phyloP scores from a whole-genome alignment of 1,284 basidiomycete genomes.

The Fomitopsis betulina region DNA sequence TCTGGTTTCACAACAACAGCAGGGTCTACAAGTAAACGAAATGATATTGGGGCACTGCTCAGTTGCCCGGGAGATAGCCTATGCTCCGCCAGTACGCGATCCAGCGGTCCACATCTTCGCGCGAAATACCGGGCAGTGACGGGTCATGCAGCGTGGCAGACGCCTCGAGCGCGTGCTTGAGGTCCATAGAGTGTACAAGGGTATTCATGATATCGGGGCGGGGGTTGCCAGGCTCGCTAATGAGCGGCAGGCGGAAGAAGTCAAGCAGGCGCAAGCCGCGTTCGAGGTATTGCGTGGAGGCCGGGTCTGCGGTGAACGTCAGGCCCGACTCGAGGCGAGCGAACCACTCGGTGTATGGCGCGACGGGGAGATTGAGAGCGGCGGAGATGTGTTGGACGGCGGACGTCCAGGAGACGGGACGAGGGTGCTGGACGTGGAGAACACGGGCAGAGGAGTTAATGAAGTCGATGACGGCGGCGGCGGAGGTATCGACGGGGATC shows the following conservation, averaged over 20 bases:
- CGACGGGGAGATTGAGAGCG: conserved; percentile 11
- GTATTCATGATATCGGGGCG: neutral
- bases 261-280: conserved; percentile 5
- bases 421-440: conserved; percentile 4
- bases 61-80: neutral
- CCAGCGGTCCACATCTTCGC: neutral
- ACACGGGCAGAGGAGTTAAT: conserved; percentile 4
- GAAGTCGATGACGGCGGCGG: conserved; percentile 14
- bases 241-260: conserved; percentile 3
- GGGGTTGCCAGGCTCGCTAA: neutral
- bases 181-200: neutral
- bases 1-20: neutral
- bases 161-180: neutral
- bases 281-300: neutral
- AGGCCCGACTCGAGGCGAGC: conserved; percentile 4
- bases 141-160: neutral
- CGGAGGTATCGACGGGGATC: conserved; percentile 17
- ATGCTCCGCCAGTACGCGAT: conserved; percentile 1
- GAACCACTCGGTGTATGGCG: conserved; percentile 16
- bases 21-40: too few relatives aligned
- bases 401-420: conserved; percentile 7
- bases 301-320: neutral
- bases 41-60: neutral
- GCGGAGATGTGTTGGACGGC: conserved; percentile 10
- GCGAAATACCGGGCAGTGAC: neutral